Percentiles rank a stretch among this genome's conserved stretches.
phyloP scores from a whole-genome alignment of 139 green algal species.

The Chlorella sp. region DNA sequence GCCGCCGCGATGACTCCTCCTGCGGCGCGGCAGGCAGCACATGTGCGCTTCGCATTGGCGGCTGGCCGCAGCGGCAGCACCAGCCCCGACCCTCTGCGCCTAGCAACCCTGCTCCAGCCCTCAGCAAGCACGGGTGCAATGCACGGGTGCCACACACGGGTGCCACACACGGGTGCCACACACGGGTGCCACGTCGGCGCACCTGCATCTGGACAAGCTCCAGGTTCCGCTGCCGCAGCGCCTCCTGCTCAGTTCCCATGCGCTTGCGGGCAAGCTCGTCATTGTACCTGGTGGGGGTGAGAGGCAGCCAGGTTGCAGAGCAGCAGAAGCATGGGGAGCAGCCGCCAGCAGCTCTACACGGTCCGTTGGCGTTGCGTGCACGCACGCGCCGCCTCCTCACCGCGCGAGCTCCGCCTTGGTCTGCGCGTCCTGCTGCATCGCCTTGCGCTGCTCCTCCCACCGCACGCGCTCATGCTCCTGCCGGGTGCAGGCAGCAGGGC shows the following conservation, averaged over 20 bases:
- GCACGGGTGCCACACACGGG: background rate
- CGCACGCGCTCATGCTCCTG: slow-evolving; percentile 86
- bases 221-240: slow-evolving; percentile 78
- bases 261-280: slow-evolving; percentile 79
- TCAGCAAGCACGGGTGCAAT: slow-evolving; percentile 42
- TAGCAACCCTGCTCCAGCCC: slow-evolving; percentile 72
- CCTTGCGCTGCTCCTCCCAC: slow-evolving; percentile 89
- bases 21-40: too few species aligned
- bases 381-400: slow-evolving; percentile 68
- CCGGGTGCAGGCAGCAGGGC: background rate
- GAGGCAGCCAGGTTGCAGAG: background rate
- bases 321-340: background rate
- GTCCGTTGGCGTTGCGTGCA: background rate
- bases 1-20: slow-evolving; percentile 72
- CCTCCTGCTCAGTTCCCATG: slow-evolving; percentile 75
- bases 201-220: slow-evolving; percentile 76
- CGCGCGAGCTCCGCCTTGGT: slow-evolving; percentile 82
- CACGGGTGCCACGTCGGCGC: background rate
- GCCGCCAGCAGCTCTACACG: background rate
- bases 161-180: background rate
- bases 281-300: slow-evolving; percentile 52
- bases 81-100: too few species aligned
- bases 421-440: slow-evolving; percentile 84
- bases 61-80: too few species aligned
- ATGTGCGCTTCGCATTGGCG: too few species aligned